Conservation (phyloP, 2,329 filamentous ascomycete species). For the Pyricularia grisea region DNA sequence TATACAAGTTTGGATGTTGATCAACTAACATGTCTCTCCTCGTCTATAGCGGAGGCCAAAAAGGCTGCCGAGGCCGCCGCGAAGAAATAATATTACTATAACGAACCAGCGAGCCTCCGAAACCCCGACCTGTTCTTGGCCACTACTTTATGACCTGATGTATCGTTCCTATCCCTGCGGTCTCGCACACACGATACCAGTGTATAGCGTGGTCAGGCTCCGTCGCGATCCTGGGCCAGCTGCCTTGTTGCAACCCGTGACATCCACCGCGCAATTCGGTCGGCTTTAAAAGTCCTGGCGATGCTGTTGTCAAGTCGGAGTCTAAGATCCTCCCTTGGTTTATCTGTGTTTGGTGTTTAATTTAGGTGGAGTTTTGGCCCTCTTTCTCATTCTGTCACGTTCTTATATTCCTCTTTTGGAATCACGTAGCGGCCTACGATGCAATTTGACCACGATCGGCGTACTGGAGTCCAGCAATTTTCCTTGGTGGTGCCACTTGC, state of each 20-base stretch:
- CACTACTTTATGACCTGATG: not conserved
- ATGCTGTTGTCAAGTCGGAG: not conserved
- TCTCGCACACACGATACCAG: not conserved
- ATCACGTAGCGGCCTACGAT: not conserved
- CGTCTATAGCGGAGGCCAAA: not conserved
- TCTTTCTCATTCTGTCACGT: not conserved
- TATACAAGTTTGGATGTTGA: not conserved
- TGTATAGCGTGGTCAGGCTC: not conserved
- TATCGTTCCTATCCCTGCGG: not conserved
- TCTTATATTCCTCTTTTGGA: not conserved
- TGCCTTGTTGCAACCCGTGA: not conserved
- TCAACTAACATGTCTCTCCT: not conserved
- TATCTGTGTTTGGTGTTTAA: not conserved
- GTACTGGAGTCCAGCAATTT: not conserved
- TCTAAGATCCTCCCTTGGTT: not conserved
- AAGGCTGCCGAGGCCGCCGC: not conserved
- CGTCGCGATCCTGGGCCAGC: not conserved
- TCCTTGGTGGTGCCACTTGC: not conserved
- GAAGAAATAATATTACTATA: not conserved
- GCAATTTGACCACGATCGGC: not conserved
- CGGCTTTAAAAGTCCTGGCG: not conserved
- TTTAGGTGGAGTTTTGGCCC: not conserved
- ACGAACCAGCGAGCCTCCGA: not conserved
- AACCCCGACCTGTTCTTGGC: not conserved
- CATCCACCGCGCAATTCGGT: not conserved